Percentiles rank a stretch among this genome's conserved stretches.
Evolutionary conservation across 805 yeast species (phyloP).

Genomic region (Brettanomyces custersianus): DNA sequence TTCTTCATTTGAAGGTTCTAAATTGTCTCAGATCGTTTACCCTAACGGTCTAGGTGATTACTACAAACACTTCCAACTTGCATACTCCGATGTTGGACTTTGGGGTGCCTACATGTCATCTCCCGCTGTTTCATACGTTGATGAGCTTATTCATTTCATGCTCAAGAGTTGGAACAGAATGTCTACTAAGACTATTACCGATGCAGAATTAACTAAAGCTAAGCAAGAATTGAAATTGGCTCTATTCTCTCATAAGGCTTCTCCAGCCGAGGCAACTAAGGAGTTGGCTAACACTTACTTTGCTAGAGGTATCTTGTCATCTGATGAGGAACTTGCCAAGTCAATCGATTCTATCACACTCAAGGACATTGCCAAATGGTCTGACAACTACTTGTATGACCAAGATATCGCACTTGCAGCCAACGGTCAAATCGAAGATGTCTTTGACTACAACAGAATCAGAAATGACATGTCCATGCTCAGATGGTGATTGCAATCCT

Average conservation of each 20-base stretch:
- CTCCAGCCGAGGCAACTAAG: slow-evolving; percentile 34
- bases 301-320: slow-evolving; percentile 52
- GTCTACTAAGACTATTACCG: slow-evolving; percentile 58
- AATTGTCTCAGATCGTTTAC: slow-evolving; percentile 58
- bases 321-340: slow-evolving; percentile 49
- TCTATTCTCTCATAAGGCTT: slow-evolving; percentile 37
- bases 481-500: slow-evolving; percentile 48
- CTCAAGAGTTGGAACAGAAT: slow-evolving; percentile 85
- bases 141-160: slow-evolving; percentile 73
- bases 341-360: slow-evolving; percentile 56
- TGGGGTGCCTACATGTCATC: slow-evolving; percentile 75
- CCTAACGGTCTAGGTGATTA: slow-evolving; percentile 68
- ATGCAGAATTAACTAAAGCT: slow-evolving; percentile 71
- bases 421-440: slow-evolving; percentile 78
- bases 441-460: slow-evolving; percentile 76
- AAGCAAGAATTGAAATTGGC: slow-evolving; percentile 62
- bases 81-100: slow-evolving; percentile 71
- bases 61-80: slow-evolving; percentile 61
- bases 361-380: slow-evolving; percentile 62
- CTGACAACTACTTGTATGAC: slow-evolving; percentile 69
- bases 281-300: slow-evolving; percentile 49
- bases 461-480: slow-evolving; percentile 86
- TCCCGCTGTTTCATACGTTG: slow-evolving; percentile 49
- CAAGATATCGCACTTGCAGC: slow-evolving; percentile 77
- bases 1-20: slow-evolving; percentile 54